Evolutionary conservation across 257 asterid species (phyloP).

Genomic region (Paraleonurus japonicus): DNA sequence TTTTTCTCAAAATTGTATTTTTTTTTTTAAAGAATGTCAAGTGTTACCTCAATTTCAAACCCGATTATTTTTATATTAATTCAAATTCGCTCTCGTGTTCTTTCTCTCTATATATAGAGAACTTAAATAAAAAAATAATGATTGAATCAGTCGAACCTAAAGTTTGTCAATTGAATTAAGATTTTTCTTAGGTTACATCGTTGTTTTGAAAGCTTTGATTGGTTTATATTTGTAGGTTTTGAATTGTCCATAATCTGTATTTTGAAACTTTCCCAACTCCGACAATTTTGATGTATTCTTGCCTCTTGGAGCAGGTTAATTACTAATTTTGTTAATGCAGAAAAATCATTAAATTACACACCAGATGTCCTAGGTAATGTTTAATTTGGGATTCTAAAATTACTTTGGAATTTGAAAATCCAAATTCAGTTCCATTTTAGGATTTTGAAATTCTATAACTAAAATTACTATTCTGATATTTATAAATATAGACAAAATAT

Average conservation of each 20-base stretch:
- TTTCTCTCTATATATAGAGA: neutral
- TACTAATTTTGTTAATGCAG: conserved; percentile 16
- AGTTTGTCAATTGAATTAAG: neutral
- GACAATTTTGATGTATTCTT: neutral
- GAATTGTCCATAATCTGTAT: neutral
- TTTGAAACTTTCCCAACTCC: conserved; percentile 11
- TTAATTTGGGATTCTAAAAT: too few species aligned
- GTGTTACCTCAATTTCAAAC: neutral
- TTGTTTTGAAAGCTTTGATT: neutral
- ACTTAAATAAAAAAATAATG: neutral
- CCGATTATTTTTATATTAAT: neutral
- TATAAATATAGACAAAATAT: too few species aligned
- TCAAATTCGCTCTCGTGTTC: neutral
- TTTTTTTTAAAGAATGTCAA: neutral
- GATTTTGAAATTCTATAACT: too few species aligned
- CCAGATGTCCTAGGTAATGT: neutral
- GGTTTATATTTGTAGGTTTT: neutral
- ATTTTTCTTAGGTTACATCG: conserved; percentile 25
- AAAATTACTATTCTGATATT: too few species aligned
- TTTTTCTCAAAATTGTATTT: neutral
- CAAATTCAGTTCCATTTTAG: too few species aligned
- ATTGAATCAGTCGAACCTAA: conserved; percentile 13
- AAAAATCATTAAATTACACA: conserved; percentile 1
- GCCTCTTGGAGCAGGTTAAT: neutral
- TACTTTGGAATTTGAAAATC: too few species aligned